phyloP scores from a whole-genome alignment of 208 protist species.

The Leishmania major region DNA sequence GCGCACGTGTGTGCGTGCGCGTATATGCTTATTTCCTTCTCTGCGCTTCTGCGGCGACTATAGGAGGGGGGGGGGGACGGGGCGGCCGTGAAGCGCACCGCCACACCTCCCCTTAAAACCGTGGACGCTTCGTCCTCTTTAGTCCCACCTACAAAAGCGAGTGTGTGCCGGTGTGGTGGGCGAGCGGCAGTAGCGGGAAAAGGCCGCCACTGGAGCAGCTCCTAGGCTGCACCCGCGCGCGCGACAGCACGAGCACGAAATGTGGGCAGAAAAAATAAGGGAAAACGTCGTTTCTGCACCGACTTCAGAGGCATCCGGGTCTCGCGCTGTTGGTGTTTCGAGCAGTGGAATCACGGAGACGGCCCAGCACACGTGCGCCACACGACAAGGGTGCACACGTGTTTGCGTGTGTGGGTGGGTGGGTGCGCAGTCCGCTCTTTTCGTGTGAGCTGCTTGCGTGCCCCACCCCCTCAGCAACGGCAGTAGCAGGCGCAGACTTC shows the following conservation, averaged over 20 bases:
- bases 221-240: background rate
- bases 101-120: background rate
- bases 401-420: background rate
- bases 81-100: background rate
- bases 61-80: background rate
- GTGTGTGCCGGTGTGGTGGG: background rate
- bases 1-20: background rate
- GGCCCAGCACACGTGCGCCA: background rate
- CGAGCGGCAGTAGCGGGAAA: background rate
- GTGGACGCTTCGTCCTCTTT: background rate
- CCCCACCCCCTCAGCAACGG: background rate
- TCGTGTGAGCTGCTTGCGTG: background rate
- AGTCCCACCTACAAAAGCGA: background rate
- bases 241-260: background rate
- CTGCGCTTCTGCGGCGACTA: background rate
- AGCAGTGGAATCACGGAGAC: background rate
- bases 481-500: background rate
- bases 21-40: background rate
- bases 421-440: background rate
- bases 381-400: background rate
- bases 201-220: background rate
- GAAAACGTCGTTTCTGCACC: background rate
- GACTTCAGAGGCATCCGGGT: background rate
- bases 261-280: background rate
- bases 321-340: background rate